These are phyloP conservation scores for Backusella tuberculispora DNA, from an alignment of 192 early-diverging fungal genomes.

Conservation along the genomic window DNA sequence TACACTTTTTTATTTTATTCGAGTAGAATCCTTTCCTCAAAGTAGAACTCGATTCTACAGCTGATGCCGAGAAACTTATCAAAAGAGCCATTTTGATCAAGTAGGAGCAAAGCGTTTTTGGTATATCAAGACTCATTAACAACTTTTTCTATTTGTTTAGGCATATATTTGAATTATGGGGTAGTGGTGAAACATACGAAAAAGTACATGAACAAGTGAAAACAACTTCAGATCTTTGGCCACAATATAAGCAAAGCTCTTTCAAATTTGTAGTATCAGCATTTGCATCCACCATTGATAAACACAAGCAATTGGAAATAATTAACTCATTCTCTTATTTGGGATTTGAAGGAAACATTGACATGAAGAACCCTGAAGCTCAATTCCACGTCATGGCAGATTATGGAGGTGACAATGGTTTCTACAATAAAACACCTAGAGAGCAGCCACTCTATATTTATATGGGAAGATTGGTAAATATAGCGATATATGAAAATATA, in stretches of 20 bases:
- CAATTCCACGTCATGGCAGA: constrained; percentile 81
- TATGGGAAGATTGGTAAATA: constrained; percentile 67
- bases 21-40: constrained; percentile 81
- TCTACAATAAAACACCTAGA: background rate
- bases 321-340: constrained; percentile 89
- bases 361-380: constrained; percentile 78
- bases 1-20: background rate
- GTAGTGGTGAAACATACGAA: constrained; percentile 60
- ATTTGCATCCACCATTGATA: constrained; percentile 75
- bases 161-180: constrained; percentile 78
- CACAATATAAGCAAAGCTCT: constrained; percentile 53
- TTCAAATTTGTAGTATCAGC: constrained; percentile 80
- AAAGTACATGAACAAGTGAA: constrained; percentile 64
- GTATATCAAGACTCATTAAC: background rate
- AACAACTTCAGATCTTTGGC: constrained; percentile 59
- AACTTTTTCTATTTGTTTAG: constrained; percentile 16
- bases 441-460: constrained; percentile 48
- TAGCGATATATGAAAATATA: background rate
- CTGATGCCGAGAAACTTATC: constrained; percentile 73
- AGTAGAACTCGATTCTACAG: constrained; percentile 69
- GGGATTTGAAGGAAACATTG: constrained; percentile 81
- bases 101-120: constrained; percentile 40
- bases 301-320: constrained; percentile 72
- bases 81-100: constrained; percentile 85
- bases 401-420: constrained; percentile 60